phyloP scores from a whole-genome alignment of 768 basidiomycete species.

The Multifurca ochricompacta region DNA sequence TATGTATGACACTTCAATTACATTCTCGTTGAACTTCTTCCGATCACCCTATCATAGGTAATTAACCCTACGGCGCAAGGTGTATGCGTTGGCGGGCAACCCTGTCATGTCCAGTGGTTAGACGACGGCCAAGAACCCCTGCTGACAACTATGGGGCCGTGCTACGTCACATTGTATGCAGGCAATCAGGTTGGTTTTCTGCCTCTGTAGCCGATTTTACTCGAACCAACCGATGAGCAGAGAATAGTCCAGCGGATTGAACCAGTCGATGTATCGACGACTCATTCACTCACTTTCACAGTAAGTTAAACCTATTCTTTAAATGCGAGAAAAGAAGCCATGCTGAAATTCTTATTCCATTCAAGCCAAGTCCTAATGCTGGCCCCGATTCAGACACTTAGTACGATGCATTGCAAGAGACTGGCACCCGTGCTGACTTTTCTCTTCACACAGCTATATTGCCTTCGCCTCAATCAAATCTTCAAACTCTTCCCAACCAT shows the following conservation, averaged over 20 bases:
- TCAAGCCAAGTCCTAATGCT: constrained; percentile 47
- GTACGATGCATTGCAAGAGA: constrained; percentile 28
- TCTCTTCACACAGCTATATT: constrained; percentile 43
- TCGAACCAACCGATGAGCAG: constrained; percentile 27
- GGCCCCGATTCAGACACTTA: constrained; percentile 52
- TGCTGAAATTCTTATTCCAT: neutral
- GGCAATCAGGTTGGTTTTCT: constrained; percentile 35
- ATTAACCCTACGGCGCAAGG: neutral
- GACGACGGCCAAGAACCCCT: constrained; percentile 54
- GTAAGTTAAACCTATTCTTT: constrained; percentile 33
- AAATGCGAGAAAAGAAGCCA: neutral
- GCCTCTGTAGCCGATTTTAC: neutral
- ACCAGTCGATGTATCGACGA: constrained; percentile 45
- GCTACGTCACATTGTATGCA: constrained; percentile 50
- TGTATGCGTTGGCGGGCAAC: constrained; percentile 43
- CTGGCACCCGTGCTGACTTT: neutral
- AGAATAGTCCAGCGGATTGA: constrained; percentile 48
- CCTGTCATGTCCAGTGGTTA: constrained; percentile 51
- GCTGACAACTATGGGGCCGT: constrained; percentile 41
- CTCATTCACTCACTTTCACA: constrained; percentile 46
- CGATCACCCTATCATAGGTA: constrained; percentile 1
- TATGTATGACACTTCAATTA: constrained; percentile 2
- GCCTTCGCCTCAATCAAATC: constrained; percentile 35
- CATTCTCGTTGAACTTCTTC: neutral
- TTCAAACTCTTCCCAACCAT: constrained; percentile 27